These are phyloP conservation scores for Globisporangium yorkense DNA, from an alignment of 352 stramenopile genomes.

Conservation along the genomic window DNA sequence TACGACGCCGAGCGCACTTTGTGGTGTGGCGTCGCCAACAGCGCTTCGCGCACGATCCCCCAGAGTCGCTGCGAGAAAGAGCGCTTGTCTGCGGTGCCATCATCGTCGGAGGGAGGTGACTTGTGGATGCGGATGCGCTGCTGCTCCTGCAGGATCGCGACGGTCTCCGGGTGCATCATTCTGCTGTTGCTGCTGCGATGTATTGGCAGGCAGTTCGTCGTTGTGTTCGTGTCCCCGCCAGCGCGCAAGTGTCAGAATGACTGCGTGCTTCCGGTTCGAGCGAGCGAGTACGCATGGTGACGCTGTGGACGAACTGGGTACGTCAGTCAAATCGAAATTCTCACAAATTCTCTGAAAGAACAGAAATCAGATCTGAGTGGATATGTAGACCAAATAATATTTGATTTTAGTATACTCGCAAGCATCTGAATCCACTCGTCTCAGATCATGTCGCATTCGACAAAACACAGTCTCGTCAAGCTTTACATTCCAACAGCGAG, in stretches of 20 bases:
- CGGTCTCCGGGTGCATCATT: conserved; percentile 4
- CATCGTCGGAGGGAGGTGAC: background rate
- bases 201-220: background rate
- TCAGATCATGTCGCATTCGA: too few relatives aligned
- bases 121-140: background rate
- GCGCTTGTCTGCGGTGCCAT: background rate
- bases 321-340: too few relatives aligned
- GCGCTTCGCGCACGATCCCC: conserved; percentile 9
- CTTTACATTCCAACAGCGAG: too few relatives aligned
- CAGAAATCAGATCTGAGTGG: too few relatives aligned
- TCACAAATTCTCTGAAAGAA: too few relatives aligned
- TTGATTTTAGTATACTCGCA: too few relatives aligned
- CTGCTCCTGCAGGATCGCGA: conserved; percentile 10
- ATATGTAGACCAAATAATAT: too few relatives aligned
- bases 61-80: conserved; percentile 11
- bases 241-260: background rate
- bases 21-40: background rate
- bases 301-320: too few relatives aligned
- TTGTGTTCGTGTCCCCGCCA: too few relatives aligned
- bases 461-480: too few relatives aligned
- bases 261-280: background rate
- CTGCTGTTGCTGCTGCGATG: background rate
- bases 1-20: conserved; percentile 16
- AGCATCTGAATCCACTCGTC: too few relatives aligned
- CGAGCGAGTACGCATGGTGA: too few relatives aligned